phyloP scores from a whole-genome alignment of 305 asterid genomes.

The Solanum hybrid region DNA sequence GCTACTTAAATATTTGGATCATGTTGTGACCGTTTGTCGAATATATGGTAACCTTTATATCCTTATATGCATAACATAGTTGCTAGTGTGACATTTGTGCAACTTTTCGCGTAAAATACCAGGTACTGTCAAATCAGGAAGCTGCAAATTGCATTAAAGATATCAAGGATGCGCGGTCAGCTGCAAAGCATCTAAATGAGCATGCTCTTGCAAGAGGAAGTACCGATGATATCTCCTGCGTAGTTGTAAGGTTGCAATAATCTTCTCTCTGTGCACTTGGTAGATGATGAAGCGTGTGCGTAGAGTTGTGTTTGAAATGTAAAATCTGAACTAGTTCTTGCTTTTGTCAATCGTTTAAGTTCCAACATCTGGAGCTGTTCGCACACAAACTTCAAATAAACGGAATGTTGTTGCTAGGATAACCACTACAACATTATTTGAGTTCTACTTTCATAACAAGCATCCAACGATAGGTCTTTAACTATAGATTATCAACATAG shows the following conservation, averaged over 20 bases:
- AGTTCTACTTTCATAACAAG: background rate
- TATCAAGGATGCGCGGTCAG: slow-evolving; percentile 50
- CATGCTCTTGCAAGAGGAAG: slow-evolving; percentile 67
- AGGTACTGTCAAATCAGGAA: slow-evolving; percentile 90
- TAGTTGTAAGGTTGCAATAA: slow-evolving; percentile 62
- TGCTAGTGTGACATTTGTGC: background rate
- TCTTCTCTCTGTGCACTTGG: background rate
- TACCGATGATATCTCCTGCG: slow-evolving; percentile 66
- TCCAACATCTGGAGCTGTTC: background rate
- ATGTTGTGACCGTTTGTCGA: background rate
- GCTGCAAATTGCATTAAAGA: slow-evolving; percentile 64
- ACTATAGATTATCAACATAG: no score
- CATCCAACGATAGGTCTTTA: background rate
- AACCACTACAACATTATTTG: background rate
- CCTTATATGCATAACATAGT: background rate
- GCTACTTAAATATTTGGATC: background rate
- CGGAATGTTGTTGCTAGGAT: background rate
- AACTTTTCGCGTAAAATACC: background rate
- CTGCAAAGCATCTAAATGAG: slow-evolving; percentile 59
- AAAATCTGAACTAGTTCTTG: background rate
- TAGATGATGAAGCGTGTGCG: background rate
- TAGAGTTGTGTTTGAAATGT: background rate
- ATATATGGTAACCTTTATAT: background rate
- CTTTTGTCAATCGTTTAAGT: background rate
- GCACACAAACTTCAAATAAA: background rate